Base-by-base conservation (phyloP, 805 yeast genomes). In the Monosporozyma yasuniensis region DNA sequence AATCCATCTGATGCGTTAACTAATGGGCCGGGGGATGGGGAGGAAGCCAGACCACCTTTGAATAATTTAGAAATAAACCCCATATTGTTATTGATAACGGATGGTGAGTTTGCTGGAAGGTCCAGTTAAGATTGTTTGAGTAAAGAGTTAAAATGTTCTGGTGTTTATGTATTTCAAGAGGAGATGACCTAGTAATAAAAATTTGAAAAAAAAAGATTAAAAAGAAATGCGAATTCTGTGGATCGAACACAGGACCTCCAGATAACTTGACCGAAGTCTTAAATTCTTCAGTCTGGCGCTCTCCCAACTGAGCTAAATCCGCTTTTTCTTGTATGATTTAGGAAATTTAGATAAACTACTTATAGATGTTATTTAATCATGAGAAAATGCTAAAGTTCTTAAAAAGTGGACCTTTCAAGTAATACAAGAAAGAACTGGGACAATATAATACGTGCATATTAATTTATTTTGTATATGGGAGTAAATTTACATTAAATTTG, bases 201-300 rank as follows among this genome's bases (percentile, higher is more conserved):
- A 7, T 42, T 25, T 25, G 7, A 23, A 8, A 21, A 23, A 2
- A 7, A 18, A 42, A 42, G 14, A 39, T 11, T 21, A 56, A 59
- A 61, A 59, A 60, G 39, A 56, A 54, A 58, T 77, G 82, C 82
- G 80, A 75, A 67, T 76, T 77, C 78, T 80, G 87, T 79, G 87
- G 87, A 80, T 82, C 83, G 87, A 83, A 83, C 87, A 79, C 87
- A 80, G 83, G 86, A 81, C 88, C 87, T 83, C 77, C 86, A 81
- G 71, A 68, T 64, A 37, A 38, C 56, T 18, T 25, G 48, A 47
- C 46, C 37, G 37, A 42, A 42, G 46, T 49, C 21, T 48, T 48
- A 22, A 39, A 39, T 16, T 55, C 69, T 68, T 67, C 71, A 67
- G 71, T 67, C 71, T 67, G 70, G 67, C 71, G 71, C 72, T 68